Conservation (phyloP, 306 rosid genomes). For the Cucurbita pepo region DNA sequence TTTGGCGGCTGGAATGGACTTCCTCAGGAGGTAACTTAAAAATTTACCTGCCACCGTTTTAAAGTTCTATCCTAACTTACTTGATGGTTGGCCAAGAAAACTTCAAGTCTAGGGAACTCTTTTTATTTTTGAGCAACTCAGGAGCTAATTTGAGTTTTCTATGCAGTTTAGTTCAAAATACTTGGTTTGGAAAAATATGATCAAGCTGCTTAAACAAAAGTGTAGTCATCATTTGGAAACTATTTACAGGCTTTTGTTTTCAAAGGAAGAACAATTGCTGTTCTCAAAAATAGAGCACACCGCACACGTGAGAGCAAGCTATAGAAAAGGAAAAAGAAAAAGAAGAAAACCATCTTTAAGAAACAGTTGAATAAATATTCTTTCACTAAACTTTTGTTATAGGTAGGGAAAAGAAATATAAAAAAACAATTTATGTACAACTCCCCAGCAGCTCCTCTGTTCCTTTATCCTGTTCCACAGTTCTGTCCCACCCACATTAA, state of each 20-base stretch:
- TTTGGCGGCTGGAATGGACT: constrained; percentile 82
- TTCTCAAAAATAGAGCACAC: background rate
- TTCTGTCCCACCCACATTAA: background rate
- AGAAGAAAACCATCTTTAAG: background rate
- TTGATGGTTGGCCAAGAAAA: background rate
- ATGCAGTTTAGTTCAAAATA: background rate
- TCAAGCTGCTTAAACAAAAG: background rate
- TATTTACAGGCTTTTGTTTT: background rate
- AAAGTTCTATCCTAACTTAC: background rate
- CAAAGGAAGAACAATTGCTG: background rate
- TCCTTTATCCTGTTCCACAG: background rate
- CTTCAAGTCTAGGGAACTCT: background rate
- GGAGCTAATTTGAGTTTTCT: background rate
- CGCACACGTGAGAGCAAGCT: background rate
- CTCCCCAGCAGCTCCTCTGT: background rate
- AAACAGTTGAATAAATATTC: background rate
- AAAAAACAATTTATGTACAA: background rate
- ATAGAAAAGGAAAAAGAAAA: background rate
- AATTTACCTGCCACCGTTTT: background rate
- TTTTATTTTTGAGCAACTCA: background rate
- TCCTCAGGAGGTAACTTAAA: constrained; percentile 61
- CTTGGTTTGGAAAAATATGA: background rate
- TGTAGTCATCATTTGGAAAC: background rate
- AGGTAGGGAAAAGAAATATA: background rate
- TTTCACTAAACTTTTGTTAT: background rate